These are phyloP conservation scores for Penicillium bialowiezense DNA, from an alignment of 495 filamentous ascomycete species.

Conservation along the genomic window DNA sequence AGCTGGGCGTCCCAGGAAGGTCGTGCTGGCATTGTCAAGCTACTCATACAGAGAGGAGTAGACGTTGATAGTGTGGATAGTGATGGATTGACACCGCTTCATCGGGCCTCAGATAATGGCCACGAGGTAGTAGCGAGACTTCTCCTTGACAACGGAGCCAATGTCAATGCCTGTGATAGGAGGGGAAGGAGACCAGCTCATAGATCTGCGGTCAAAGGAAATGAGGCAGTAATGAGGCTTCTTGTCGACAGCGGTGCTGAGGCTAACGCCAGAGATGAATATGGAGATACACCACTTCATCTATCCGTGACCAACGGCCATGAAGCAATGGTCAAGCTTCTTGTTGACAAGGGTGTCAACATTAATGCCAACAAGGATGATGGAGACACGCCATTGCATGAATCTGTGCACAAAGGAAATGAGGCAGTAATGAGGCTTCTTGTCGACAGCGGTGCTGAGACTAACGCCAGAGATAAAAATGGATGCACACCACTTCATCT, in stretches of 20 bases:
- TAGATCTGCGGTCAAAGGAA: background rate
- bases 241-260: background rate
- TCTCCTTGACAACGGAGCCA: background rate
- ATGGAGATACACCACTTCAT: background rate
- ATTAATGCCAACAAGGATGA: background rate
- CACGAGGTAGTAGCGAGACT: background rate
- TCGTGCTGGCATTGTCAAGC: conserved; percentile 8
- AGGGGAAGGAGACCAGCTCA: background rate
- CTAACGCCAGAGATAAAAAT: background rate
- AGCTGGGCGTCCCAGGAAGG: conserved; percentile 19
- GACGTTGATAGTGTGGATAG: background rate
- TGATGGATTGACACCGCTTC: background rate
- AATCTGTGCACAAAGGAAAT: background rate
- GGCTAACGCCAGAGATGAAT: background rate
- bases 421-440: background rate
- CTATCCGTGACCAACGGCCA: background rate
- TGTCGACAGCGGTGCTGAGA: background rate
- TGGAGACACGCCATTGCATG: background rate
- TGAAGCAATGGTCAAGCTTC: background rate
- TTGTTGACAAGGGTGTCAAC: background rate
- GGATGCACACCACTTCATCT: background rate
- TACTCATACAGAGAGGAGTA: conserved; percentile 9
- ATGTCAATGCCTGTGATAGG: background rate
- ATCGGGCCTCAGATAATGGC: background rate
- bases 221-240: background rate